Evolutionary conservation across 371 early-diverging fungal genomes (phyloP).

Genomic region (Dichotomocladium elegans): DNA sequence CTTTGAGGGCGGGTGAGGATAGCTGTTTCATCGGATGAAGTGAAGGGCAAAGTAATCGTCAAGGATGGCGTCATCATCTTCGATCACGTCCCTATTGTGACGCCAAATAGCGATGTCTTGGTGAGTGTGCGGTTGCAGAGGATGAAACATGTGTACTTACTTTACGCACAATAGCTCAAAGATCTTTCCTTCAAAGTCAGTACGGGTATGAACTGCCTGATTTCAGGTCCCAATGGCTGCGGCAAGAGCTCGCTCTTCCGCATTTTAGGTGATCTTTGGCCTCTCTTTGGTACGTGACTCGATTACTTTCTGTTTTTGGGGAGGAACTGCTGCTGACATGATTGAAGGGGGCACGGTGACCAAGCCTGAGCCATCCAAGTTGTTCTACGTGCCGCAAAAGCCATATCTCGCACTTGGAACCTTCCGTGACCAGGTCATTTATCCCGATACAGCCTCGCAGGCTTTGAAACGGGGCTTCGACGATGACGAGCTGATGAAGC

Average conservation of each 20-base stretch:
- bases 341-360: constrained; percentile 70
- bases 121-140: constrained; percentile 35
- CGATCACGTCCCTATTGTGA: constrained; percentile 85
- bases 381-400: constrained; percentile 94
- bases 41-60: constrained; percentile 61
- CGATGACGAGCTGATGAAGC: constrained; percentile 60
- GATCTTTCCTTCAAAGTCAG: constrained; percentile 79
- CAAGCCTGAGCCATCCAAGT: constrained; percentile 72
- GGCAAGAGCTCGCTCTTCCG: constrained; percentile 91
- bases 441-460: constrained; percentile 66
- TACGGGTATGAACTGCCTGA: constrained; percentile 82
- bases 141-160: too few relatives aligned
- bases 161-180: constrained; percentile 50
- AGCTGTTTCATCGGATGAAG: constrained; percentile 13
- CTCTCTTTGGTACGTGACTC: constrained; percentile 57
- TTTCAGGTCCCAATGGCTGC: constrained; percentile 92
- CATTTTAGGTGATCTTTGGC: constrained; percentile 91
- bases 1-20: too few relatives aligned
- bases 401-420: constrained; percentile 91
- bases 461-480: constrained; percentile 49
- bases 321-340: not conserved
- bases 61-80: constrained; percentile 77
- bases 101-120: constrained; percentile 91
- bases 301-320: not conserved
- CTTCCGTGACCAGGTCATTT: constrained; percentile 87